phyloP scores from a whole-genome alignment of 1,284 basidiomycete genomes.

The Rhodotorula glutinis region DNA sequence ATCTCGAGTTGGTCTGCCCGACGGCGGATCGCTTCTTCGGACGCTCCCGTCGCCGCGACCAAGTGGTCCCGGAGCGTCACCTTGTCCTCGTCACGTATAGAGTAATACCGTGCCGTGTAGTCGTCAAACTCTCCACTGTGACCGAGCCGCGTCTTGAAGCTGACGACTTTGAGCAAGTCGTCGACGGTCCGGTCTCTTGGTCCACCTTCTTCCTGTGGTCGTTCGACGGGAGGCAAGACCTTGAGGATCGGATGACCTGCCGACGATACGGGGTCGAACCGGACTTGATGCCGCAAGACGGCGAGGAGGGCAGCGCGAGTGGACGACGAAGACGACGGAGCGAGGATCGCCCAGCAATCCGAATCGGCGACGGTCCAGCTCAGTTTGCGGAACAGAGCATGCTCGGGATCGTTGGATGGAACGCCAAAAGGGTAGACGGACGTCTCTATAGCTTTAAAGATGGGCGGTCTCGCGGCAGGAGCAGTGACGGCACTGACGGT shows the following conservation, averaged over 20 bases:
- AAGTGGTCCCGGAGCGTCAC: constrained; percentile 68
- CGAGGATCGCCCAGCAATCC: constrained; percentile 35
- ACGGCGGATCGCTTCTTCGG: constrained; percentile 48
- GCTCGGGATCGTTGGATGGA: constrained; percentile 21
- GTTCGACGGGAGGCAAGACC: constrained; percentile 12
- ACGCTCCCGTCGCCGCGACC: background rate
- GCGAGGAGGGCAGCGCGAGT: constrained; percentile 17
- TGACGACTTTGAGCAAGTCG: constrained; percentile 39
- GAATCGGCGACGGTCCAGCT: constrained; percentile 18
- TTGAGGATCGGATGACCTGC: constrained; percentile 29
- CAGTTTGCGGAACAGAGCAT: constrained; percentile 19
- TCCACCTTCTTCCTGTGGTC: constrained; percentile 22
- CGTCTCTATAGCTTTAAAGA: constrained; percentile 17
- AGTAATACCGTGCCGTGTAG: constrained; percentile 84
- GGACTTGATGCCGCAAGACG: constrained; percentile 22
- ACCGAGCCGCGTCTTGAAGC: constrained; percentile 43
- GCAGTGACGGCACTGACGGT: background rate
- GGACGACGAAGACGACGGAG: constrained; percentile 12
- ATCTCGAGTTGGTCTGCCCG: constrained; percentile 41
- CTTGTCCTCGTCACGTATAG: constrained; percentile 73
- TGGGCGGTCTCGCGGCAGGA: constrained; percentile 3
- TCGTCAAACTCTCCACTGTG: constrained; percentile 77
- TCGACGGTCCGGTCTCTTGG: constrained; percentile 26
- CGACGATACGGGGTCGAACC: constrained; percentile 22
- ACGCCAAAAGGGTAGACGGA: constrained; percentile 34